Conservation (phyloP, 1,139 yeast genomes). For the Blastobotrys apis region DNA sequence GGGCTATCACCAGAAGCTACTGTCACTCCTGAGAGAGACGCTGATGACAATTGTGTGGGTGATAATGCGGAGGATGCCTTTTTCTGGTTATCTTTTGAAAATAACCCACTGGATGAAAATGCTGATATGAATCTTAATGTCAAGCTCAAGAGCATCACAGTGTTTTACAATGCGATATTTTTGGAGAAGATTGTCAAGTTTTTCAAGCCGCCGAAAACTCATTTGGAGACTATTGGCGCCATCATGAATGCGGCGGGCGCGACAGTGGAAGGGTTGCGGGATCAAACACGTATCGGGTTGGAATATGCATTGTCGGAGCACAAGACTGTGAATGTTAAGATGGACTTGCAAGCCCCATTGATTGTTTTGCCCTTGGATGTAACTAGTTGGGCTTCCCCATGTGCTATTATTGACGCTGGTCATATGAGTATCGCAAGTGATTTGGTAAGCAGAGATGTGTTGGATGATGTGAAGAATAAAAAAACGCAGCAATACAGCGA, state of each 20-base stretch:
- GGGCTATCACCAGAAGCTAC: slow-evolving; percentile 34
- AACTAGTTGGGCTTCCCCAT: slow-evolving; percentile 75
- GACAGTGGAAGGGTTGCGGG: slow-evolving; percentile 83
- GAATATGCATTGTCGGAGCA: slow-evolving; percentile 94
- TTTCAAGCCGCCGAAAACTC: slow-evolving; percentile 83
- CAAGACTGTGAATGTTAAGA: slow-evolving; percentile 76
- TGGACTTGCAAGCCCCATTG: slow-evolving; percentile 91
- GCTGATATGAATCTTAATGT: slow-evolving; percentile 78
- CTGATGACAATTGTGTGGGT: slow-evolving; percentile 12
- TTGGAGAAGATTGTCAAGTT: slow-evolving; percentile 69
- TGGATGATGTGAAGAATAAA: slow-evolving; percentile 68
- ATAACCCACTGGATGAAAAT: slow-evolving; percentile 74
- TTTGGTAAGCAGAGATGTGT: slow-evolving; percentile 64
- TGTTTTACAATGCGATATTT: slow-evolving; percentile 79
- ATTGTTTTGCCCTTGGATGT: slow-evolving; percentile 86
- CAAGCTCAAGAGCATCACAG: slow-evolving; percentile 79
- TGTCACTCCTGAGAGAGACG: slow-evolving; percentile 16
- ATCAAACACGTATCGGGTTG: slow-evolving; percentile 86
- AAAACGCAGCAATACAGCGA: slow-evolving; percentile 58
- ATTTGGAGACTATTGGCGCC: slow-evolving; percentile 84
- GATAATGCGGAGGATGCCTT: slow-evolving; percentile 49
- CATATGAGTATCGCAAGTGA: slow-evolving; percentile 83
- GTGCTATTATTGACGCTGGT: slow-evolving; percentile 93
- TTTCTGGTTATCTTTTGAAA: slow-evolving; percentile 76
- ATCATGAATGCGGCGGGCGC: slow-evolving; percentile 94